Evolutionary conservation across 768 basidiomycete genomes (phyloP), one percentile per base, ranked within the genome.

Genomic region (Amanita thiersii): DNA sequence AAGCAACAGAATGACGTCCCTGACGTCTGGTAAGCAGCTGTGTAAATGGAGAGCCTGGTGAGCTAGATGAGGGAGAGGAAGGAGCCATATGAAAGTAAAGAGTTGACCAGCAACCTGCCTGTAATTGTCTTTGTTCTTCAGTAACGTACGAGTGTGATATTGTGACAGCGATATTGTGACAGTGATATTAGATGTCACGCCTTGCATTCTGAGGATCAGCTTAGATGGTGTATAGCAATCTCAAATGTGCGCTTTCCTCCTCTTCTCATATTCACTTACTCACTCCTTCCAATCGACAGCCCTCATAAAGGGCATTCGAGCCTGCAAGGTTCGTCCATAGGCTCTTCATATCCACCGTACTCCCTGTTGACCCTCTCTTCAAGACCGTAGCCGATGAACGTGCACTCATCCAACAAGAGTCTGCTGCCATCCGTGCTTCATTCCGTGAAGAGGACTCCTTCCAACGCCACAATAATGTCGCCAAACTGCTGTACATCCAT

Each of bases 311-410:
- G 92, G 90, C 44, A 94, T 98, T 64, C 77, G 96, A 48, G 78
- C 91, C 47, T 96, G 90, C 79, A 99, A 99, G 82, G 92, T 86
- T 45, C 29, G 46, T 45, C 25, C 44, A 12, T 23, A 46, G 34
- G 42, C 31, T 38, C 26, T 28, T 40, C 39, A 24, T 43, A 41
- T 29, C 40, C 28, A n/a, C n/a, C n/a, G n/a, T n/a, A n/a, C n/a
- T n/a, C n/a, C n/a, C n/a, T n/a, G n/a, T n/a, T 43, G 18, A 43
- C 26, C 10, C 47, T 60, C 51, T 61, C 46, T 48, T 18, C 24
- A 54, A 92, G 93, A 99, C 96, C 37, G 83, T 98, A 42, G 96
- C 96, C 47, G 96, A 99, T 70, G 96, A 99, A 65, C 88, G 94
- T 44, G 81, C 83, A 43, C 81, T 97, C 53, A 93, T 98, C 58